phyloP scores from a whole-genome alignment of 1,139 yeast genomes.

The Suhomyces ambrosiae region DNA sequence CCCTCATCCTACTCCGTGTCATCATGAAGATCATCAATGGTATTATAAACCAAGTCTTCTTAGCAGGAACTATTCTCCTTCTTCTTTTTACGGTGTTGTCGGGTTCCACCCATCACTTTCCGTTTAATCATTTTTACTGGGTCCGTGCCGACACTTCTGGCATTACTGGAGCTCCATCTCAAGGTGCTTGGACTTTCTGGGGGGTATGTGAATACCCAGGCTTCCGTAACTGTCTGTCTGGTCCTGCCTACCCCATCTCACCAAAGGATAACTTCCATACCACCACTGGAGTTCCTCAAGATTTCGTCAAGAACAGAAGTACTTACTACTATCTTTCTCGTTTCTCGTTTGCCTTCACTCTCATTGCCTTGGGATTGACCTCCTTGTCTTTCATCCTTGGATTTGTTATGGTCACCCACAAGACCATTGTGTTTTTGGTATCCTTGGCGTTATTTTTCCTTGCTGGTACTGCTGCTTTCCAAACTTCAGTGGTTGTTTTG shows the following conservation, averaged over 20 bases:
- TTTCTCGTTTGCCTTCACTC: slow-evolving; percentile 66
- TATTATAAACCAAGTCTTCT: slow-evolving; percentile 41
- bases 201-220: slow-evolving; percentile 59
- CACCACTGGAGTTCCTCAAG: slow-evolving; percentile 50
- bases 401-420: slow-evolving; percentile 53
- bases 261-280: slow-evolving; percentile 71
- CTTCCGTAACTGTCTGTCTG: slow-evolving; percentile 47
- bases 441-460: slow-evolving; percentile 55
- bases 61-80: slow-evolving; percentile 57
- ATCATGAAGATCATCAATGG: slow-evolving; percentile 40
- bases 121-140: slow-evolving; percentile 72
- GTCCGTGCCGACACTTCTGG: slow-evolving; percentile 64
- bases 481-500: slow-evolving; percentile 68
- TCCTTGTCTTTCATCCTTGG: slow-evolving; percentile 46
- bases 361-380: slow-evolving; percentile 60
- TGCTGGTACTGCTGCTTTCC: slow-evolving; percentile 62
- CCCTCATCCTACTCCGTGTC: background rate
- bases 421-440: slow-evolving; percentile 56
- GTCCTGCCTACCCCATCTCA: slow-evolving; percentile 67
- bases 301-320: slow-evolving; percentile 57
- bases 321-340: slow-evolving; percentile 69
- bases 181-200: slow-evolving; percentile 81
- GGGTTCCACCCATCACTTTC: slow-evolving; percentile 62
- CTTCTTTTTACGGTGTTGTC: slow-evolving; percentile 65
- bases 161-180: slow-evolving; percentile 54